Percentiles rank a stretch among this genome's conserved stretches.
Evolutionary conservation across 202 grass and related monocot species (phyloP).

Genomic region (Panicum virgatum): DNA sequence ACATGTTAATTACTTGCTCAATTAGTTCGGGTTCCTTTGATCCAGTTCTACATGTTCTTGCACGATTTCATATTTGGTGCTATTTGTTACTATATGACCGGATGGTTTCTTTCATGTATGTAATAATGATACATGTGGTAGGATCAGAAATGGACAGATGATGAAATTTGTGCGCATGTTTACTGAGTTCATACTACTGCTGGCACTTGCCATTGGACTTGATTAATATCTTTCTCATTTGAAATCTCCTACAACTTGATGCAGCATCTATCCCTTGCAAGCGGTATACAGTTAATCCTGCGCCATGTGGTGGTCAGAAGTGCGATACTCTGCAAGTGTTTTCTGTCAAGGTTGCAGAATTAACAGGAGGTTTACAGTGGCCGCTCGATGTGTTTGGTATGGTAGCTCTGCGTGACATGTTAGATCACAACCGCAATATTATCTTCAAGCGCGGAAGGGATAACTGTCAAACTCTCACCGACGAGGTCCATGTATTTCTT

Average conservation of each 20-base stretch:
- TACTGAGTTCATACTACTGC: background rate
- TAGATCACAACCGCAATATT: slow-evolving; percentile 20
- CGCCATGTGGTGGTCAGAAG: background rate
- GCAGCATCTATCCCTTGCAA: slow-evolving; percentile 20
- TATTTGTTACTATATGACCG: background rate
- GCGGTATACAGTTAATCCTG: background rate
- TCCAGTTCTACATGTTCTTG: background rate
- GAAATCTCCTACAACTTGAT: background rate
- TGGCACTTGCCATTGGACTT: background rate
- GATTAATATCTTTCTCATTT: background rate
- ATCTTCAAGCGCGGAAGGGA: background rate
- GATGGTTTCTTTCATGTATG: background rate
- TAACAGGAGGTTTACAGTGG: slow-evolving; percentile 14
- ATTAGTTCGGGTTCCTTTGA: background rate
- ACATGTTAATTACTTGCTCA: background rate
- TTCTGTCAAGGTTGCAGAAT: background rate
- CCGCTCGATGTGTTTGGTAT: slow-evolving; percentile 2
- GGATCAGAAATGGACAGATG: background rate
- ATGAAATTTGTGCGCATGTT: background rate
- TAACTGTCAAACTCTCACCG: slow-evolving; percentile 6
- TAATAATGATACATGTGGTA: background rate
- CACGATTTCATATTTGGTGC: background rate
- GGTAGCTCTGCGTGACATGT: background rate
- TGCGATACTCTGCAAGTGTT: background rate
- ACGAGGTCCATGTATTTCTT: background rate